Conservation (phyloP, 495 filamentous ascomycete genomes). For the Lepidopterella palustris region DNA sequence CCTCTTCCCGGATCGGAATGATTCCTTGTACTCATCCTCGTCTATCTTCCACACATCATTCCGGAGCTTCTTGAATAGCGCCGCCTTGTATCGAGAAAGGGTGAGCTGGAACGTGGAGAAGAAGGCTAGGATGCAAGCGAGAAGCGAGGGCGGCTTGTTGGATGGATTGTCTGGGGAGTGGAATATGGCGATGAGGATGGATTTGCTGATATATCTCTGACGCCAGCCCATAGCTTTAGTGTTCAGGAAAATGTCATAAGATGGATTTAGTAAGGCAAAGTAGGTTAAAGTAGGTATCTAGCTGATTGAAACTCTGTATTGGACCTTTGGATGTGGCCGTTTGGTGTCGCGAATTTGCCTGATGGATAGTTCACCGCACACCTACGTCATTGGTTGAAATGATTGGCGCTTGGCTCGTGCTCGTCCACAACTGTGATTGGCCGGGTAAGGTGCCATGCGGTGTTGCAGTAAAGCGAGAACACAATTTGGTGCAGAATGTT, state of each 20-base stretch:
- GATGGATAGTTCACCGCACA: no score
- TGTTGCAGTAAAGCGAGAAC: no score
- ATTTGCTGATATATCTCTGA: slow-evolving; percentile 20
- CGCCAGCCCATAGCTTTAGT: slow-evolving; percentile 22
- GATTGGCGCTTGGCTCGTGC: no score
- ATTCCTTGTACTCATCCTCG: slow-evolving; percentile 49
- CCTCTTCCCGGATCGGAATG: slow-evolving; percentile 41
- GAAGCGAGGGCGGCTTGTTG: slow-evolving; percentile 14
- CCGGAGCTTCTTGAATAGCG: slow-evolving; percentile 30
- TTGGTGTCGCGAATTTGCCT: no score
- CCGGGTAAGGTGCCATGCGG: no score
- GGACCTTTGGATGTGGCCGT: no score
- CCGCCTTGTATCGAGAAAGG: slow-evolving; percentile 23
- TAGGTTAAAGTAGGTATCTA: no score
- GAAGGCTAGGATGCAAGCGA: slow-evolving; percentile 29
- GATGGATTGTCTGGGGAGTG: slow-evolving; percentile 2
- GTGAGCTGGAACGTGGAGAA: slow-evolving; percentile 28
- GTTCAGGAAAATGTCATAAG: not conserved
- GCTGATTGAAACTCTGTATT: no score
- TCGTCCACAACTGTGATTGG: no score
- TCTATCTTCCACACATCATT: slow-evolving; percentile 44
- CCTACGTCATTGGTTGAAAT: no score
- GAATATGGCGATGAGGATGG: slow-evolving; percentile 32
- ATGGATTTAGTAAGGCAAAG: no score
- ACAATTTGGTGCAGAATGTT: no score